Percentiles rank a stretch among this genome's conserved stretches.
Evolutionary conservation across 306 rosid species (phyloP).

Genomic region (Sindora glabra): DNA sequence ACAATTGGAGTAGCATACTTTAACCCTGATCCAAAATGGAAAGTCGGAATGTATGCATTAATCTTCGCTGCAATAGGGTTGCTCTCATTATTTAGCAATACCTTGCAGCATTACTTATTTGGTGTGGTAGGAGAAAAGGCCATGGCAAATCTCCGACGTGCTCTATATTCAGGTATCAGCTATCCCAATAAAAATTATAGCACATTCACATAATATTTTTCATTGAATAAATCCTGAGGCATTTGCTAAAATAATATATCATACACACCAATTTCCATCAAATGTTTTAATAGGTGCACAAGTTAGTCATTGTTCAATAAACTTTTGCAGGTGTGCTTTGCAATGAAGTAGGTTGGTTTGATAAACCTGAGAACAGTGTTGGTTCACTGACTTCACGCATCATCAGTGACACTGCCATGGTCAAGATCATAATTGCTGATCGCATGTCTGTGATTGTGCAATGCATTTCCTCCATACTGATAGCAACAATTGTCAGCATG

Average conservation of each 20-base stretch:
- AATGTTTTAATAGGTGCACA: neutral
- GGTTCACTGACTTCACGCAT: constrained; percentile 71
- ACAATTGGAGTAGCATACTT: constrained; percentile 77
- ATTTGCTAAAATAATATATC: constrained; percentile 2
- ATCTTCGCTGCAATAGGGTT: constrained; percentile 52
- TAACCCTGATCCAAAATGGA: constrained; percentile 29
- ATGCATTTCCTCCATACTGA: constrained; percentile 76
- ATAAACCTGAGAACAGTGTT: constrained; percentile 63
- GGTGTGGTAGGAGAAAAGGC: constrained; percentile 89
- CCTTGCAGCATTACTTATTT: constrained; percentile 78
- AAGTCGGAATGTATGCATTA: constrained; percentile 54
- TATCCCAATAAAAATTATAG: neutral
- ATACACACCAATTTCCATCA: neutral
- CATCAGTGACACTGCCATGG: constrained; percentile 69
- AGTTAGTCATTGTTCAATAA: neutral
- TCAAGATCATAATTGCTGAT: constrained; percentile 74
- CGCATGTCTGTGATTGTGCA: constrained; percentile 83
- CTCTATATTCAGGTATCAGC: constrained; percentile 63
- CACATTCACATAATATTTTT: neutral
- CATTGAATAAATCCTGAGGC: neutral
- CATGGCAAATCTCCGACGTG: constrained; percentile 56
- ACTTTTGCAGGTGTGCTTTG: constrained; percentile 52
- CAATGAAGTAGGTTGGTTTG: constrained; percentile 86
- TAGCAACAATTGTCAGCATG: constrained; percentile 82
- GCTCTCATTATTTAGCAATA: constrained; percentile 63